These are phyloP conservation scores for Podospora fimiseda DNA, from an alignment of 495 filamentous ascomycete species.

Conservation along the genomic window DNA sequence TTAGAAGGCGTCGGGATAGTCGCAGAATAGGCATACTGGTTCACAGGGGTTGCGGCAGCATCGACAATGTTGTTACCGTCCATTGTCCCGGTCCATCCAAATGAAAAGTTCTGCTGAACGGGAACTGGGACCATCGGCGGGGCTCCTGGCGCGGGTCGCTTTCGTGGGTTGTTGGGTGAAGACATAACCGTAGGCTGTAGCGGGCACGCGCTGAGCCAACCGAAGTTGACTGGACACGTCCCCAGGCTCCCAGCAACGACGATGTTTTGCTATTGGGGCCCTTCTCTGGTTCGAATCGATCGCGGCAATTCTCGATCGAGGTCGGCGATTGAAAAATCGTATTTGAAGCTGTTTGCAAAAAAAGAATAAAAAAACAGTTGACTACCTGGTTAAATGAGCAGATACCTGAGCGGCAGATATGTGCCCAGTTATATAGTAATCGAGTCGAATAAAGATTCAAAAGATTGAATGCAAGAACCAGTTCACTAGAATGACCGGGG, in stretches of 20 bases:
- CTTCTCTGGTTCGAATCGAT: neutral
- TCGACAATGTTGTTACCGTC: slow-evolving; percentile 32
- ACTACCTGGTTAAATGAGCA: too few relatives aligned
- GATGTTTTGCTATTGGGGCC: neutral
- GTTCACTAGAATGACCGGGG: neutral
- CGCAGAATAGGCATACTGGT: slow-evolving; percentile 34
- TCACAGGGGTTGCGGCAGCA: slow-evolving; percentile 24
- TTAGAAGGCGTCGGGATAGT: slow-evolving; percentile 44
- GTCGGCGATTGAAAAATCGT: too few relatives aligned
- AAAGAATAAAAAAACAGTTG: too few relatives aligned
- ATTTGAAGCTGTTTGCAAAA: too few relatives aligned
- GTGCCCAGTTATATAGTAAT: neutral
- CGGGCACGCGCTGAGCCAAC: slow-evolving; percentile 22
- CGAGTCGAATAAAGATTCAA: neutral
- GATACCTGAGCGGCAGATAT: neutral
- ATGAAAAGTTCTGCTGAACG: slow-evolving; percentile 36
- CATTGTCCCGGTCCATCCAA: slow-evolving; percentile 33
- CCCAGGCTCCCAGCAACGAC: slow-evolving; percentile 3
- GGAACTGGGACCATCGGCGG: slow-evolving; percentile 51
- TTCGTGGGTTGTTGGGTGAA: slow-evolving; percentile 50
- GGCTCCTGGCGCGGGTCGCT: slow-evolving; percentile 68
- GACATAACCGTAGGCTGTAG: slow-evolving; percentile 33
- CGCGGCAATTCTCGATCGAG: neutral
- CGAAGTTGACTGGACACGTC: slow-evolving; percentile 3
- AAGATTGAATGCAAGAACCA: neutral